Evolutionary conservation across 257 asterid genomes (phyloP), one percentile per base, ranked within the genome.

Genomic region (Knoxia roxburghii): DNA sequence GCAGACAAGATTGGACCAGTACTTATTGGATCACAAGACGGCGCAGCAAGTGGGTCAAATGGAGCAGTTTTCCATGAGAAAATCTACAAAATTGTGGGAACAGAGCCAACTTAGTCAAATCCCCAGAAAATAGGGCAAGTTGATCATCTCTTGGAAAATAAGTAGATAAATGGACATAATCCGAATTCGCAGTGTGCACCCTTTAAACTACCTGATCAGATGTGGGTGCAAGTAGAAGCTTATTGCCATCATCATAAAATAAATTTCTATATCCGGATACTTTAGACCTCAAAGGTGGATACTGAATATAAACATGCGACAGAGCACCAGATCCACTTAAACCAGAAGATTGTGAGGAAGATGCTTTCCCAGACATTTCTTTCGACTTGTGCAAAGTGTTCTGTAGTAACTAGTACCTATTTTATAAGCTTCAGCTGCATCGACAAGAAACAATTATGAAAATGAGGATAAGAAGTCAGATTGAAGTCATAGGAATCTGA

Each of bases 41-140:
- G 83, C 71, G 78, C 72, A 70, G 73, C 80, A 73, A 73, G 69
- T 49, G 97, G 95, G 70, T 85, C 79, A 76, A 82, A 93, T 45
- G 96, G 90, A 80, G 81, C 68, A 74, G 78, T 79, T 82, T 87
- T 93, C 97, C 96, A 90, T 45, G 95, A 93, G 75, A 85, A 80
- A 50, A 90, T 89, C 97, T 93, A 70, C 72, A 77, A 62, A n/a
- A 73, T 63, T 58, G 41, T 51, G 10, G 20, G 57, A 65, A 48
- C 66, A 68, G 53, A 48, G 48, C 52, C 21, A 64, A 73, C 21
- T 65, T 62, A 73, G 79, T 67, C 72, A 63, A 67, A 64, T 48
- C 51, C 23, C 61, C 69, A 68, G 64, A 74, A 57, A 41, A 55
- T 51, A 46, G 68, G 49, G 59, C 14, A n/a, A 50, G 2, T 10